Evolutionary conservation across 1,284 basidiomycete genomes (phyloP), one percentile per base, ranked within the genome.

Genomic region (Trametes hirsuta): DNA sequence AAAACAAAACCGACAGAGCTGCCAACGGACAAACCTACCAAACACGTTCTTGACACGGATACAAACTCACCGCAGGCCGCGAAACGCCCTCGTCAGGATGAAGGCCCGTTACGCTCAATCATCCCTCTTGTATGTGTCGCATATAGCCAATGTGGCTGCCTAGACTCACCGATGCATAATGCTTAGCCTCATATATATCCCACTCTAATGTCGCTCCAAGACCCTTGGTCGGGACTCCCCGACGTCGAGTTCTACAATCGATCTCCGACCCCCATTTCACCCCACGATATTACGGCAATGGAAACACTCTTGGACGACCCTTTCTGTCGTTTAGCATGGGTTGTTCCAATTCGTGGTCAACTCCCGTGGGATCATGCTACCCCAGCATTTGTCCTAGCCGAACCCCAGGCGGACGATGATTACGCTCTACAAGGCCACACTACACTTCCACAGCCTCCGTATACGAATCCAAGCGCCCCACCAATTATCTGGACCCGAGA

Each of bases 281-380:
- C 85, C 2, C 76, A 83, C 61, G 75, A 73, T 3, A 48, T 66
- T 6, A 68, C 71, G 45, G 70, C 68, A 39, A 59, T 75, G 14
- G 70, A 61, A 57, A 71, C 55, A 8, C 65, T 64, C 60, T 71
- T 71, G 4, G 53, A 52, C 22, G 70, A 72, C 21, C 72, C 69
- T 15, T 82, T 75, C 67, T 67, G 75, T 49, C 80, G 85, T 49
- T 73, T 73, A 49, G 80, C 83, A 3, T 90, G 87, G 87, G 68
- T 88, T n/a, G 76, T 90, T 40, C 87, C 87, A 37, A 69, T 88
- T 6, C 81, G 85, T 11, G 87, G 87, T 10, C 69, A 48, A 11
- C 68, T 82, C 35, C 83, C 83, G 10, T 89, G 84, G 83, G 68
- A 73, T 6, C 73, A 70, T 21, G 79, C 79, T 45, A 80, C 85